Conservation (phyloP, 164 flowering plant species). For the Dillenia suffruticosa region DNA sequence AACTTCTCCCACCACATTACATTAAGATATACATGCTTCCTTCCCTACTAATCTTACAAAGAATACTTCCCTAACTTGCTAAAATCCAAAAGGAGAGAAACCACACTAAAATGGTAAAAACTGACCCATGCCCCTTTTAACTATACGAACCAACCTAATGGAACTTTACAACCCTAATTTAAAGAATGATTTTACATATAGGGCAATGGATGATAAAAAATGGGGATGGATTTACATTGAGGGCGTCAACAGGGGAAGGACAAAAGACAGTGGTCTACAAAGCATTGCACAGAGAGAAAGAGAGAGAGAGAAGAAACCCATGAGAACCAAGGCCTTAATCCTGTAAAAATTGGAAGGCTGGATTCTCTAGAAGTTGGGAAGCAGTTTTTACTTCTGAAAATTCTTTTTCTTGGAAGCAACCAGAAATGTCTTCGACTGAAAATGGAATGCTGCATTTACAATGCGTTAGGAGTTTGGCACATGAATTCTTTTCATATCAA, state of each 20-base stretch:
- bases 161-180: slow-evolving; percentile 29
- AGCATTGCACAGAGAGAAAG: slow-evolving; percentile 1
- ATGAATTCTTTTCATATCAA: neutral
- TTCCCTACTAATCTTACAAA: slow-evolving; percentile 20
- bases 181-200: slow-evolving; percentile 29
- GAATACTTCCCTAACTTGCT: slow-evolving; percentile 20
- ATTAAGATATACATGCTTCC: slow-evolving; percentile 3
- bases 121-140: slow-evolving; percentile 21
- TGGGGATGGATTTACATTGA: slow-evolving; percentile 30
- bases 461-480: neutral
- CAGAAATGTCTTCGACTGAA: slow-evolving; percentile 70
- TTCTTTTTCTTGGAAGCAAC: slow-evolving; percentile 47
- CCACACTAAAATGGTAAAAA: slow-evolving; percentile 9
- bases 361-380: slow-evolving; percentile 54
- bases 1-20: slow-evolving; percentile 20
- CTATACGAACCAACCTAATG: slow-evolving; percentile 24
- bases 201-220: slow-evolving; percentile 12
- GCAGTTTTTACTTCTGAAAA: slow-evolving; percentile 66
- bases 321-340: slow-evolving; percentile 36
- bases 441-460: slow-evolving; percentile 72
- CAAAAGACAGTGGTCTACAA: neutral
- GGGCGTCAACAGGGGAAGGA: slow-evolving; percentile 6
- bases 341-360: slow-evolving; percentile 80
- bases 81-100: neutral
- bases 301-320: too few species aligned